phyloP scores from a whole-genome alignment of 83 land plant species.

The Isoetes engelmannii region DNA sequence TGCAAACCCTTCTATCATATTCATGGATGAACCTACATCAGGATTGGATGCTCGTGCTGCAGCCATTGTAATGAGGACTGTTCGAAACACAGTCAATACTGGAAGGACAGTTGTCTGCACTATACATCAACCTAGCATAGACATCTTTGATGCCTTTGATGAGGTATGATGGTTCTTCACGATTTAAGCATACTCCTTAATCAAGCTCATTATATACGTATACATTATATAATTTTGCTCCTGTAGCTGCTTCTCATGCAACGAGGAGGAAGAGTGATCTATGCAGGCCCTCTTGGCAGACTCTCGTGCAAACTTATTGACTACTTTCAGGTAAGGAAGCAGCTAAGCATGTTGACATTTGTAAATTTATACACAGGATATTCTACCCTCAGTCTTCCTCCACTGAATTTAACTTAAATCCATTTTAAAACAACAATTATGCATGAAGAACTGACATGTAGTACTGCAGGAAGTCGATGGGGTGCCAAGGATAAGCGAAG shows the following conservation, averaged over 20 bases:
- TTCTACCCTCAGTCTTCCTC: no score
- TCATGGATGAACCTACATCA: conserved; percentile 15
- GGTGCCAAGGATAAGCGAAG: no score
- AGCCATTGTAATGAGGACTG: conserved; percentile 17
- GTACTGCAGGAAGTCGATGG: no score
- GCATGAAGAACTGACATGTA: no score
- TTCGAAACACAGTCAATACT: conserved; percentile 12
- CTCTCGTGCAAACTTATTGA: conserved; percentile 5
- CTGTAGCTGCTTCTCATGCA: conserved; percentile 6
- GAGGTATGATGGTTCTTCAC: background rate
- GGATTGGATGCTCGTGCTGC: conserved; percentile 11
- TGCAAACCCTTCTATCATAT: conserved; percentile 12
- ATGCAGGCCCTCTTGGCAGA: conserved; percentile 7
- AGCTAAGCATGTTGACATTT: background rate
- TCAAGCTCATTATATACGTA: no score
- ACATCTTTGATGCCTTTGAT: conserved; percentile 14
- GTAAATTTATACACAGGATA: no score
- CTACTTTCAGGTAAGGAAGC: conserved; percentile 12
- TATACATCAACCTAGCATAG: conserved; percentile 11
- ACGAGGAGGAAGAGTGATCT: conserved; percentile 14
- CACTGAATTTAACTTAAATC: no score
- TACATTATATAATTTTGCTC: no score
- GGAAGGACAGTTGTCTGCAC: conserved; percentile 15
- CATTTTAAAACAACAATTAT: no score
- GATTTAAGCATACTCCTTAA: no score